Percentiles rank a stretch among this genome's conserved stretches.
These are phyloP conservation scores for Carallia pectinifolia DNA, from an alignment of 345 rosid species.

Conservation along the genomic window DNA sequence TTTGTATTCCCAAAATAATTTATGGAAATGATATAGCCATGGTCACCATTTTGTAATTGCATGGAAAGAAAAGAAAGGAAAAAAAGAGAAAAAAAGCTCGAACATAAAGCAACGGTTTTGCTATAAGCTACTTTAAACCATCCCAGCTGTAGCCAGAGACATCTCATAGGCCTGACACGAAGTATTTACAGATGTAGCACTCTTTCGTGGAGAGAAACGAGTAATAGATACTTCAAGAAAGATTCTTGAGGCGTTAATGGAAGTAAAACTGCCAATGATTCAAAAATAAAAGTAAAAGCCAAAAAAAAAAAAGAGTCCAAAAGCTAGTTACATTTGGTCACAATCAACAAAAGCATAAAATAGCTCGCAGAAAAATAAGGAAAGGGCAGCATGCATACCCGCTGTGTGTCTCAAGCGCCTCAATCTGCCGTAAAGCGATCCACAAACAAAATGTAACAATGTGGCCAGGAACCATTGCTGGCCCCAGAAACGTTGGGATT, in stretches of 20 bases:
- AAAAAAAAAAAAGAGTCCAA: constrained; percentile 20
- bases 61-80: not conserved
- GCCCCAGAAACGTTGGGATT: constrained; percentile 89
- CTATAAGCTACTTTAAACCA: too few species aligned
- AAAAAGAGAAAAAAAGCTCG: too few species aligned
- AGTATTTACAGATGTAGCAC: too few species aligned
- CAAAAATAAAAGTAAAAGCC: constrained; percentile 15
- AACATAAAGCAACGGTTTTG: too few species aligned
- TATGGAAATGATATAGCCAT: not conserved
- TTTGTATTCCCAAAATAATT: not conserved
- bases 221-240: too few species aligned
- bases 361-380: constrained; percentile 9
- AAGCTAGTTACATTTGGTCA: constrained; percentile 35
- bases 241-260: too few species aligned
- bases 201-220: too few species aligned
- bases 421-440: constrained; percentile 85
- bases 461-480: constrained; percentile 95
- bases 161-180: too few species aligned
- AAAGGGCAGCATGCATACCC: constrained; percentile 61
- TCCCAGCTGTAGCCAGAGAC: too few species aligned
- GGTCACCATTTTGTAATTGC: not conserved
- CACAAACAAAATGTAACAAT: constrained; percentile 90
- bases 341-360: constrained; percentile 37
- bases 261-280: not conserved
- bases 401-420: constrained; percentile 94